phyloP scores from a whole-genome alignment of 768 basidiomycete genomes.

The Suillus decipiens region DNA sequence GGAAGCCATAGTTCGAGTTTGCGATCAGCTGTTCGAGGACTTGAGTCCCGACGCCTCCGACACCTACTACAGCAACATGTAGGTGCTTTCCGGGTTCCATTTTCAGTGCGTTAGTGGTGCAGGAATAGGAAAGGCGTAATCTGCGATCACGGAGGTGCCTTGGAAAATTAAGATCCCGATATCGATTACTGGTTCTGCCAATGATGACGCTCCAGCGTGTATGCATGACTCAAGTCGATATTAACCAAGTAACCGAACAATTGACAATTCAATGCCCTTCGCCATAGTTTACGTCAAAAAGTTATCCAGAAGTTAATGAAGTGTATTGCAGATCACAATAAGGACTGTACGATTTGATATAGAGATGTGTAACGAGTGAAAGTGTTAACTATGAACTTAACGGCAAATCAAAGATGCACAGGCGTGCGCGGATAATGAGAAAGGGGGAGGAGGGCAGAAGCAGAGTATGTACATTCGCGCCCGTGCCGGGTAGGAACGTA shows the following conservation, averaged over 20 bases:
- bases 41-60: constrained; percentile 91
- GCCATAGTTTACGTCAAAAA: background rate
- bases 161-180: background rate
- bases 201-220: background rate
- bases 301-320: background rate
- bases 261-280: background rate
- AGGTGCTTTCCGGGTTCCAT: constrained; percentile 31
- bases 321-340: constrained; percentile 29
- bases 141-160: background rate
- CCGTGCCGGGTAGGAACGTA: constrained; percentile 27
- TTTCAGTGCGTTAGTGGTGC: background rate
- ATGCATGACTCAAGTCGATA: background rate
- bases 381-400: constrained; percentile 22
- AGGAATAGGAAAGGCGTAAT: background rate
- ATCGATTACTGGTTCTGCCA: background rate
- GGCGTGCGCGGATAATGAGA: constrained; percentile 16
- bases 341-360: constrained; percentile 30
- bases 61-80: constrained; percentile 79
- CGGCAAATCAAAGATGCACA: constrained; percentile 9
- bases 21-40: constrained; percentile 80
- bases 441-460: constrained; percentile 1
- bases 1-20: constrained; percentile 61
- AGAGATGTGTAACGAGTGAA: constrained; percentile 26
- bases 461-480: constrained; percentile 29
- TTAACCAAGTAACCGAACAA: background rate